Percentiles rank a stretch among this genome's conserved stretches.
These are phyloP conservation scores for Trebouxia sp. DNA, from an alignment of 139 green algal species.

Conservation along the genomic window DNA sequence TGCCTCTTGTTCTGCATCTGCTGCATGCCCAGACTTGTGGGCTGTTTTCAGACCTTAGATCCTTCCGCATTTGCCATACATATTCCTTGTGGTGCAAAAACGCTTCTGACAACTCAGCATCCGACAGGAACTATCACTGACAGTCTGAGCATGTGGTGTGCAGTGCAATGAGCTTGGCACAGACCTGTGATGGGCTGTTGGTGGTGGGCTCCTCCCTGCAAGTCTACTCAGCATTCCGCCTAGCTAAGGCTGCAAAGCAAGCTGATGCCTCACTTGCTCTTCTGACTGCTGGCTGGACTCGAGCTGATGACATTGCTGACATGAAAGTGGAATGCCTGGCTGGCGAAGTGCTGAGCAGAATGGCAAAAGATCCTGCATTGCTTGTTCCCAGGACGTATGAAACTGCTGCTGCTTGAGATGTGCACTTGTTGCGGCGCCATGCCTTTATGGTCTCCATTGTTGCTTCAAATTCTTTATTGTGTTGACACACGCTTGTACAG, in stretches of 20 bases:
- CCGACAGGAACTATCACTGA: too few relatives aligned
- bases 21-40: too few relatives aligned
- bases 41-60: too few relatives aligned
- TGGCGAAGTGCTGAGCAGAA: slow-evolving; percentile 65
- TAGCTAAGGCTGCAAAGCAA: slow-evolving; percentile 72
- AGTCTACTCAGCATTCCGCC: slow-evolving; percentile 81
- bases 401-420: background rate
- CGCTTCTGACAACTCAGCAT: too few relatives aligned
- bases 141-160: too few relatives aligned
- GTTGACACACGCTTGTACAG: too few relatives aligned
- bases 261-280: slow-evolving; percentile 58
- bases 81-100: too few relatives aligned
- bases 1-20: too few relatives aligned
- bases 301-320: slow-evolving; percentile 71
- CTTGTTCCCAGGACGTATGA: slow-evolving; percentile 44
- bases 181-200: slow-evolving; percentile 53
- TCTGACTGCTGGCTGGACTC: slow-evolving; percentile 74
- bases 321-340: slow-evolving; percentile 76
- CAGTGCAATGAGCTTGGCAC: slow-evolving; percentile 41
- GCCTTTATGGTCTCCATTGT: too few relatives aligned
- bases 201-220: slow-evolving; percentile 69
- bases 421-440: too few relatives aligned
- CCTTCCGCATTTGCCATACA: too few relatives aligned
- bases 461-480: too few relatives aligned
- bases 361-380: slow-evolving; percentile 61